Evolutionary conservation across 257 asterid species (phyloP).

Genomic region (Orobanche coerulescens): DNA sequence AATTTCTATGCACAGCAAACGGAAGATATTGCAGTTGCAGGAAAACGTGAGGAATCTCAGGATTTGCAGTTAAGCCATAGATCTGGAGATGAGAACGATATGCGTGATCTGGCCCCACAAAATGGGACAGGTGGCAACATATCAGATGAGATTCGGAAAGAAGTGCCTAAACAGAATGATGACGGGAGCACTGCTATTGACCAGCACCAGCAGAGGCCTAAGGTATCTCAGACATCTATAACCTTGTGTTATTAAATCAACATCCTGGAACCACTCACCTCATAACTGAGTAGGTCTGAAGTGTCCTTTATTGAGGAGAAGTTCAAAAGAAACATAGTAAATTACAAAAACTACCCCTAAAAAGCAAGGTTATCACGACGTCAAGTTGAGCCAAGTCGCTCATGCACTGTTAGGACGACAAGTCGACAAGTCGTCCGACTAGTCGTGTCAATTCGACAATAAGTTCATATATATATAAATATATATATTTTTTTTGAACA

Average conservation of each 20-base stretch:
- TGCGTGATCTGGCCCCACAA: conserved; percentile 33
- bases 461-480: too few relatives aligned
- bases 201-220: conserved; percentile 59
- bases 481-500: too few relatives aligned
- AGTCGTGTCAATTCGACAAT: too few relatives aligned
- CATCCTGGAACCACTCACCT: not conserved
- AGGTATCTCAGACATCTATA: conserved; percentile 33
- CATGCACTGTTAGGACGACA: too few relatives aligned
- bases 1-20: conserved; percentile 38
- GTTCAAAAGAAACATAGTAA: not conserved
- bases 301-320: not conserved
- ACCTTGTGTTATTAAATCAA: not conserved
- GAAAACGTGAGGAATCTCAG: conserved; percentile 46
- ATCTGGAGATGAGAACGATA: conserved; percentile 40
- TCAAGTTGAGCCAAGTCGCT: too few relatives aligned
- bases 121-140: conserved; percentile 33
- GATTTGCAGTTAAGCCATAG: conserved; percentile 41
- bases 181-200: conserved; percentile 37
- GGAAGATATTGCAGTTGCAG: conserved; percentile 31
- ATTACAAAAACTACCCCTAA: not conserved
- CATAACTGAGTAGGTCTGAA: not conserved
- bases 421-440: too few relatives aligned
- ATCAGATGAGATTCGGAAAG: conserved; percentile 37
- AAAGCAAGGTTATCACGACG: too few relatives aligned
- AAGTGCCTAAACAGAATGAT: conserved; percentile 34